Evolutionary conservation across 192 early-diverging fungal genomes (phyloP).

Genomic region (Backusella morwellensis): DNA sequence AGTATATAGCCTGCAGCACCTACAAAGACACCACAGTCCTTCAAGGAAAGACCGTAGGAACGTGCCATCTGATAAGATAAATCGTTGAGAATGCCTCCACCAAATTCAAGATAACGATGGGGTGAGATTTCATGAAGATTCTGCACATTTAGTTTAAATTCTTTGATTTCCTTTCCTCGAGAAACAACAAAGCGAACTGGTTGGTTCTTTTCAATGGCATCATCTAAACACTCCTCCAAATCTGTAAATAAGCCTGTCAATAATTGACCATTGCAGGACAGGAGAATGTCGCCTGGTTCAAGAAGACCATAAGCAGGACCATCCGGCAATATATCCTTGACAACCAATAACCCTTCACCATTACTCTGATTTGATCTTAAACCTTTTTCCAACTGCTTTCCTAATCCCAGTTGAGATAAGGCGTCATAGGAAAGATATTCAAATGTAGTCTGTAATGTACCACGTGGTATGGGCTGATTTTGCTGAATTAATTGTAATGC

Average conservation of each 20-base stretch:
- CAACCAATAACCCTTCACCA: conserved; percentile 62
- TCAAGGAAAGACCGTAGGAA: conserved; percentile 51
- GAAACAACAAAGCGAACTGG: conserved; percentile 50
- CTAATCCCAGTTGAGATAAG: conserved; percentile 65
- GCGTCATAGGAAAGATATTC: conserved; percentile 68
- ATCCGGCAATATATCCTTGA: conserved; percentile 56
- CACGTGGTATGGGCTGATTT: conserved; percentile 60
- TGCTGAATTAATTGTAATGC: conserved; percentile 58
- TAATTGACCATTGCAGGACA: conserved; percentile 55
- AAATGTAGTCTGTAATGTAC: conserved; percentile 72
- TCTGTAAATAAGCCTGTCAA: conserved; percentile 62
- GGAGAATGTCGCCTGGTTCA: conserved; percentile 68
- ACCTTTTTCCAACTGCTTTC: conserved; percentile 53
- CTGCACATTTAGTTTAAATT: conserved; percentile 48
- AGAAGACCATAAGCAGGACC: conserved; percentile 62
- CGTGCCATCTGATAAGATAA: conserved; percentile 74
- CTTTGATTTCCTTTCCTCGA: conserved; percentile 45
- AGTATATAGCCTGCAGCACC: conserved; percentile 64
- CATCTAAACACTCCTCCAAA: conserved; percentile 60
- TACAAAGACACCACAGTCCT: conserved; percentile 78
- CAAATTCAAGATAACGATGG: conserved; percentile 78
- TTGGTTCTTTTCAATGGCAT: conserved; percentile 40
- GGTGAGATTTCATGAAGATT: conserved; percentile 78
- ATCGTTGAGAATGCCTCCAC: conserved; percentile 73
- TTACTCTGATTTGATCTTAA: conserved; percentile 48